Percentiles rank a stretch among this genome's conserved stretches.
phyloP scores from a whole-genome alignment of 176 grass and related monocot genomes.

The Ananas comosus region DNA sequence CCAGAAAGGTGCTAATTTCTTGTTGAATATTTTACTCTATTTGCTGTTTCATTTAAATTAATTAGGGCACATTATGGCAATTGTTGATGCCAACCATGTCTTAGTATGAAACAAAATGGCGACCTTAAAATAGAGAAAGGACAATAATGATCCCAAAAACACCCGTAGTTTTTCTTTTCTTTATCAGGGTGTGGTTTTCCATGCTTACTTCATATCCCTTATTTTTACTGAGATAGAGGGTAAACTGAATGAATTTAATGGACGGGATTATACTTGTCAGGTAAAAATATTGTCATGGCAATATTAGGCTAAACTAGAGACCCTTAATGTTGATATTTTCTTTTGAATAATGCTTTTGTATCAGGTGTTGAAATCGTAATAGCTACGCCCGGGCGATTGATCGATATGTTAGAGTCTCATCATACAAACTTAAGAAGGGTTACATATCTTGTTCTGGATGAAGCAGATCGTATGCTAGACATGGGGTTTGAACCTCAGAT shows the following conservation, averaged over 20 bases:
- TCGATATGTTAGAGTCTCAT: constrained; percentile 98
- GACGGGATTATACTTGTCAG: background rate
- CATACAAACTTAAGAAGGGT: constrained; percentile 90
- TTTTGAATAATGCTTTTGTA: constrained; percentile 1
- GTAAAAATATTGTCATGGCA: background rate
- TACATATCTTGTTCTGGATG: constrained; percentile 97
- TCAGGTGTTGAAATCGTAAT: constrained; percentile 97
- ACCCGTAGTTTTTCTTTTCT: background rate
- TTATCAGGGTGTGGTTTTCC: background rate
- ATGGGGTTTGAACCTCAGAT: constrained; percentile 99
- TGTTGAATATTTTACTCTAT: background rate
- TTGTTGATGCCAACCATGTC: too few relatives aligned
- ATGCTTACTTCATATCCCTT: background rate
- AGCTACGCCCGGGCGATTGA: constrained; percentile 94
- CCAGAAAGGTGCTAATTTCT: constrained; percentile 56
- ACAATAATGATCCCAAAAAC: too few relatives aligned
- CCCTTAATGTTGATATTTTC: constrained; percentile 3
- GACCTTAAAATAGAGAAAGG: too few relatives aligned
- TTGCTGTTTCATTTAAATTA: background rate
- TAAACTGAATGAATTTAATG: background rate
- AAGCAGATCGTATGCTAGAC: constrained; percentile 93
- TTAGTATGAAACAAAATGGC: too few relatives aligned
- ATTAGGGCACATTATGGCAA: background rate
- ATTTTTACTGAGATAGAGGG: background rate
- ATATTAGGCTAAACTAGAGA: background rate